Evolutionary conservation across 805 yeast species (phyloP), one percentile per base, ranked within the genome.

Genomic region (Kluyveromyces siamensis): DNA sequence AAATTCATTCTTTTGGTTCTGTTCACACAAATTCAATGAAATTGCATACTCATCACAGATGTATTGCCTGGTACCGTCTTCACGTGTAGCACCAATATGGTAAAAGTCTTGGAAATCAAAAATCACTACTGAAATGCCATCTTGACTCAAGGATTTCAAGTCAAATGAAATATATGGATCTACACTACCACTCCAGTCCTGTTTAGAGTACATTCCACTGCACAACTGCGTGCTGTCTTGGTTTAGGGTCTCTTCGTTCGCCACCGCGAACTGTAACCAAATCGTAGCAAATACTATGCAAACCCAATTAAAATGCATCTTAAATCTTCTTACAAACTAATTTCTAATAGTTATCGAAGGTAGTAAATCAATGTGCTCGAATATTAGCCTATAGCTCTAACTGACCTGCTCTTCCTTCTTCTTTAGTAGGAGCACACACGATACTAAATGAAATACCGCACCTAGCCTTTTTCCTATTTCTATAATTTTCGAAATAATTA

Each of bases 191-290:
- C 88, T 84, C 90, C 95, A 87, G 60, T 90, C 95, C 43, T 79
- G 72, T 57, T 81, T 82, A 48, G 90, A 77, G 68, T 91, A 91
- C 81, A 91, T 84, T 36, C 99, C 99, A 5, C 89, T 75, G 65
- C 99, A 91, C 25, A 79, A 79, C 59, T 87, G 93, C 16, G 82
- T 72, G 44, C 76, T 68, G 10, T 59, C 66, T 14, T 75, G 64
- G 42, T 76, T 74, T 53, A 87, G 72, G 25, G 61, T 60, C 30
- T 75, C 83, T 59, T 69, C 66, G 53, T 71, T 71, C 21, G 72
- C 74, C 18, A 27, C 16, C 5, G 52, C 60, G 30, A 57, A 50
- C 14, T 33, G 18, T 21, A 35, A 33, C 38, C 38, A 17, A 6
- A 43, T 14, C 9, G 45, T 19, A 11, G 39, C 39, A 35, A 19